These are phyloP conservation scores for Camelina sativa DNA, from an alignment of 345 rosid genomes.

Conservation along the genomic window DNA sequence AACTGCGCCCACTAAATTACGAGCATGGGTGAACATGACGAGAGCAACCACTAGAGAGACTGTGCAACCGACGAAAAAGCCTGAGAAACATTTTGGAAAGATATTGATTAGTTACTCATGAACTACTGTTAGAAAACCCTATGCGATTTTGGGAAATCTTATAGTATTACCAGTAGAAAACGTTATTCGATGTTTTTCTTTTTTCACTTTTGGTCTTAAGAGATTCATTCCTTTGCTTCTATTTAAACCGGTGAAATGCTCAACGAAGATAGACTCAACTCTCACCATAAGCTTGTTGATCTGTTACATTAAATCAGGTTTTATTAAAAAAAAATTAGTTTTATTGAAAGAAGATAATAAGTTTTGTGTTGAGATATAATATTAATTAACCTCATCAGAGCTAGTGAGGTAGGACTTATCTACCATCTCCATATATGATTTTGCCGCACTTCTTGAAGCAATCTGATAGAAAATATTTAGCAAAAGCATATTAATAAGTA, in stretches of 20 bases:
- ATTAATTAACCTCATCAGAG: constrained; percentile 46
- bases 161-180: constrained; percentile 54
- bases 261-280: constrained; percentile 64
- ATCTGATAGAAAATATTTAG: constrained; percentile 36
- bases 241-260: constrained; percentile 64
- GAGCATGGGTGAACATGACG: constrained; percentile 44
- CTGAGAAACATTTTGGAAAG: constrained; percentile 38
- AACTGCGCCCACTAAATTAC: constrained; percentile 35
- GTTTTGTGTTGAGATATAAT: constrained; percentile 1
- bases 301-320: constrained; percentile 29
- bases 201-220: constrained; percentile 61
- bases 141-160: not conserved
- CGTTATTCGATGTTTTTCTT: constrained; percentile 61
- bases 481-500: not conserved
- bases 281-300: constrained; percentile 58
- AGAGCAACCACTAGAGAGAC: constrained; percentile 57
- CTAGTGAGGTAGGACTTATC: constrained; percentile 54
- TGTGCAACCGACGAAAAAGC: constrained; percentile 65
- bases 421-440: constrained; percentile 49
- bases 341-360: not conserved
- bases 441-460: constrained; percentile 49
- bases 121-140: not conserved
- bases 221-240: constrained; percentile 61
- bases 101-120: not conserved
- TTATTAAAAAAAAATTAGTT: not conserved